A percentile compares a stretch with the other conserved stretches of the same genome.
Evolutionary conservation across 2,329 filamentous ascomycete species (phyloP).

Genomic region (Colletotrichum theobromicola): DNA sequence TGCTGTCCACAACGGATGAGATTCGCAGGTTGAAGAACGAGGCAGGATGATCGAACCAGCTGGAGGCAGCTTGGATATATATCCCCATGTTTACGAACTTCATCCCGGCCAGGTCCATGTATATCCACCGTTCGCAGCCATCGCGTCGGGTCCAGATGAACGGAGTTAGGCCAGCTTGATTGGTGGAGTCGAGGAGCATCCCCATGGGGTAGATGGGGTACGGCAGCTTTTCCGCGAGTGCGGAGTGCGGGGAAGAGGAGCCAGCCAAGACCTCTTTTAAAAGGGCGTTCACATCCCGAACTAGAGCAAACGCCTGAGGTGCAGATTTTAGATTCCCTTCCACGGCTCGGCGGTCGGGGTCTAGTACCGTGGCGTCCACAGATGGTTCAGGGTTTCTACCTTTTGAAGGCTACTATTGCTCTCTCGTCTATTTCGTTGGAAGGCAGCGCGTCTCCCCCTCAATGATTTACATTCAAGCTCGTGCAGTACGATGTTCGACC

Average conservation of each 20-base stretch:
- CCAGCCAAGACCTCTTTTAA: conserved; percentile 1
- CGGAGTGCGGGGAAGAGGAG: conserved; percentile 16
- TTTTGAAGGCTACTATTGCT: not conserved
- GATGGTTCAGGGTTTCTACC: not conserved
- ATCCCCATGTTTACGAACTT: not conserved
- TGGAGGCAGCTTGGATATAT: not conserved
- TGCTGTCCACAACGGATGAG: not conserved
- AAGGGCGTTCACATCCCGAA: not conserved
- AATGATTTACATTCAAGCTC: not conserved
- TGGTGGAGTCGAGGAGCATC: conserved; percentile 2
- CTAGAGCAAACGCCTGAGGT: not conserved
- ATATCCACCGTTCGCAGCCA: not conserved
- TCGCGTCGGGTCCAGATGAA: not conserved
- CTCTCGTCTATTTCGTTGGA: not conserved
- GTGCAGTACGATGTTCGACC: not conserved
- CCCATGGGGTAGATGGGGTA: conserved; percentile 17
- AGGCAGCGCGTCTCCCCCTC: not conserved
- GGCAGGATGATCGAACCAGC: not conserved
- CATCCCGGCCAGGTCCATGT: not conserved
- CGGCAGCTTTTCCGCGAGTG: conserved; percentile 14
- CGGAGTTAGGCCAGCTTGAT: conserved; percentile 6
- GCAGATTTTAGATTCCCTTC: not conserved
- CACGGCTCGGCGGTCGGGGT: not conserved
- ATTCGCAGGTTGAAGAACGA: not conserved
- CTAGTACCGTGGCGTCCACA: not conserved